Evolutionary conservation across 2,329 filamentous ascomycete species (phyloP).

Genomic region (Fusarium sp.): DNA sequence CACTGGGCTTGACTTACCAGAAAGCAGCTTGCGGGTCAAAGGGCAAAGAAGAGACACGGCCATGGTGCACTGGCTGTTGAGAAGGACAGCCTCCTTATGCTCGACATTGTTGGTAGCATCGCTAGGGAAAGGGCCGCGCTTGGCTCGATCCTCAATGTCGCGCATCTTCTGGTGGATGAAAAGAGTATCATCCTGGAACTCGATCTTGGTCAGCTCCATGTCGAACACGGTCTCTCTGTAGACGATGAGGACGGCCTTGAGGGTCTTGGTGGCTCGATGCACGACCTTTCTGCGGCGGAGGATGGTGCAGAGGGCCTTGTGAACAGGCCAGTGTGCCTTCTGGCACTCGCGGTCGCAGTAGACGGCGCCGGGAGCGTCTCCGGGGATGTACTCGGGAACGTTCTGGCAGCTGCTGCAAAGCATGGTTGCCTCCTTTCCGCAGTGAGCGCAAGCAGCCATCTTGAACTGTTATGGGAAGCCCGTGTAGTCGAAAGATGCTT

Average conservation of each 20-base stretch:
- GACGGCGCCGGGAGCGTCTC: conserved; percentile 4
- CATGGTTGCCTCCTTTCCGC: conserved; percentile 3
- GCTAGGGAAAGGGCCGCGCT: neutral
- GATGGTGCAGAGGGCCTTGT: conserved; percentile 14
- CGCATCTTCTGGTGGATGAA: conserved; percentile 2
- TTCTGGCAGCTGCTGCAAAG: conserved; percentile 7
- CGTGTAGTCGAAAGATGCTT: neutral
- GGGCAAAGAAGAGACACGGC: conserved; percentile 15
- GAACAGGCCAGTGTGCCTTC: conserved; percentile 2
- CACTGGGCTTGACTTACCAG: neutral
- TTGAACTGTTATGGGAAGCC: neutral
- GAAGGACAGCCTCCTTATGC: conserved; percentile 18
- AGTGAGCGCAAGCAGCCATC: conserved; percentile 16
- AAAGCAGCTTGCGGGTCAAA: conserved; percentile 12
- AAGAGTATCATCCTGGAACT: neutral
- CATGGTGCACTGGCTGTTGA: conserved; percentile 7
- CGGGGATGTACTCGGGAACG: conserved; percentile 20
- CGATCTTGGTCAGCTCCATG: conserved; percentile 3
- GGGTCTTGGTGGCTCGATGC: conserved; percentile 4
- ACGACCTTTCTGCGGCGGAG: conserved; percentile 13
- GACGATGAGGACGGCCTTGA: conserved; percentile 15
- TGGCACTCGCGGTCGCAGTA: conserved; percentile 27
- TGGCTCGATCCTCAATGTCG: neutral
- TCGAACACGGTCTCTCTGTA: conserved; percentile 15
- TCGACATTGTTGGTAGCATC: conserved; percentile 4